Base-by-base conservation (phyloP, 1,139 yeast genomes). In the Taphrina pruni region DNA sequence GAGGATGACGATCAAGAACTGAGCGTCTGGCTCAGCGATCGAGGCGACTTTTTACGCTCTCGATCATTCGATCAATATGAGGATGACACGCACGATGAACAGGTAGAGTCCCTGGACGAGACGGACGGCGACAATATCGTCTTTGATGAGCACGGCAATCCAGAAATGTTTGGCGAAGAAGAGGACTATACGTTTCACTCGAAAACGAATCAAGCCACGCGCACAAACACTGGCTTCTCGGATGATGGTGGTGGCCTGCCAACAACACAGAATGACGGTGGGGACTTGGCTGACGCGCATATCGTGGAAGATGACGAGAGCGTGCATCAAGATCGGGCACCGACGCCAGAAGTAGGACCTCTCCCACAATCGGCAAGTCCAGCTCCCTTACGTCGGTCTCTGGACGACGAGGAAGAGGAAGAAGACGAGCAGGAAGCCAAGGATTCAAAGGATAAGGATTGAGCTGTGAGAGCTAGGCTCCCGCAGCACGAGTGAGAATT, bases 1-100 rank as follows among this genome's bases (percentile, higher is more conserved):
- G 82, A 80, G 60, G 80, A 76, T 35, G 81, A 77, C 48, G 80
- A 75, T 52, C 61, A 57, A 35, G 67, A 64, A 20, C 11, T 57
- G 38, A 46, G 45, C 12, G 67, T 52, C 17, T 64, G 67, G 67
- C 26, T 64, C 21, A 43, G 48, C 20, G 67, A 48, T 5, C 61
- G 67, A 5, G 60, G 60, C 12, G 67, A 55, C 50, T 64, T 55
- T 41, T 36, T 57, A n/a, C 60, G 67, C 17, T 46, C 67, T 9
- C 54, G 67, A 21, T 46, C 60, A 17, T 64, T 54, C 21, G 61
- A 55, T 35, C 61, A 52, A 20, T 64, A 55, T 21, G 67, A 64
- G 17, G 46, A 55, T 20, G 32, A 26, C 32, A 48, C 67, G 20
- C 54, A 64, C 48, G 67, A 64, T 36, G 67, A 64, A 17, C 67